phyloP scores from a whole-genome alignment of 768 basidiomycete genomes.

The Mycena belliarum region DNA sequence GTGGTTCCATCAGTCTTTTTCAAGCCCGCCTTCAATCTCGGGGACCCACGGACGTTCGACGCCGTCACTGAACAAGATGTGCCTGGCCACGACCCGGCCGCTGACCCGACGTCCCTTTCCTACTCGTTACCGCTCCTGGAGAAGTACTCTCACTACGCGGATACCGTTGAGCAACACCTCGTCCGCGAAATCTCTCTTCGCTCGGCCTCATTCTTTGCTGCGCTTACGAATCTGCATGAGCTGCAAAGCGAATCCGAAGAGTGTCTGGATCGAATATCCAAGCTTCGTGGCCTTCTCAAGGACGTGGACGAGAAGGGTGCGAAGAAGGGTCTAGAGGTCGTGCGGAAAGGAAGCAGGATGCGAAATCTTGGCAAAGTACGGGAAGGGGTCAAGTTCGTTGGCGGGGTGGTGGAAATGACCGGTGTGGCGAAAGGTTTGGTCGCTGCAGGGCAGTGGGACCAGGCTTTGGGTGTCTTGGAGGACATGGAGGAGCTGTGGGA shows the following conservation, averaged over 20 bases:
- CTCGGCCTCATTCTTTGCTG: slow-evolving; percentile 93
- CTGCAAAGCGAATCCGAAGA: slow-evolving; percentile 86
- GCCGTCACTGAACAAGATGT: slow-evolving; percentile 66
- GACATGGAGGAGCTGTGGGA: slow-evolving; percentile 64
- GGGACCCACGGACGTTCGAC: slow-evolving; percentile 75
- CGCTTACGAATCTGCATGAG: slow-evolving; percentile 90
- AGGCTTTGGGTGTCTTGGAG: slow-evolving; percentile 76
- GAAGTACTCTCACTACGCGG: slow-evolving; percentile 88
- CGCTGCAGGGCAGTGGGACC: slow-evolving; percentile 85
- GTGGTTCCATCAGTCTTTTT: slow-evolving; percentile 85
- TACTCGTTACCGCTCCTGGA: slow-evolving; percentile 79
- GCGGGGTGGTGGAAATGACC: slow-evolving; percentile 76
- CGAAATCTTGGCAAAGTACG: slow-evolving; percentile 59
- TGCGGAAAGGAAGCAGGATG: slow-evolving; percentile 63
- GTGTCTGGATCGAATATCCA: slow-evolving; percentile 74
- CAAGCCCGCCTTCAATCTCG: slow-evolving; percentile 72
- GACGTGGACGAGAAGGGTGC: slow-evolving; percentile 80
- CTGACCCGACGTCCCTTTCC: slow-evolving; percentile 63
- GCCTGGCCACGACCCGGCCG: slow-evolving; percentile 35
- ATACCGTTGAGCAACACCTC: slow-evolving; percentile 93
- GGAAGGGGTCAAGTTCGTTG: slow-evolving; percentile 63
- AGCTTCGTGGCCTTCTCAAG: slow-evolving; percentile 68
- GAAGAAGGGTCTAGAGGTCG: slow-evolving; percentile 74
- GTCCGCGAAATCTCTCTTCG: slow-evolving; percentile 89
- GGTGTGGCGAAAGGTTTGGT: slow-evolving; percentile 72